Evolutionary conservation across 768 basidiomycete species (phyloP).

Genomic region (Russula sp.): DNA sequence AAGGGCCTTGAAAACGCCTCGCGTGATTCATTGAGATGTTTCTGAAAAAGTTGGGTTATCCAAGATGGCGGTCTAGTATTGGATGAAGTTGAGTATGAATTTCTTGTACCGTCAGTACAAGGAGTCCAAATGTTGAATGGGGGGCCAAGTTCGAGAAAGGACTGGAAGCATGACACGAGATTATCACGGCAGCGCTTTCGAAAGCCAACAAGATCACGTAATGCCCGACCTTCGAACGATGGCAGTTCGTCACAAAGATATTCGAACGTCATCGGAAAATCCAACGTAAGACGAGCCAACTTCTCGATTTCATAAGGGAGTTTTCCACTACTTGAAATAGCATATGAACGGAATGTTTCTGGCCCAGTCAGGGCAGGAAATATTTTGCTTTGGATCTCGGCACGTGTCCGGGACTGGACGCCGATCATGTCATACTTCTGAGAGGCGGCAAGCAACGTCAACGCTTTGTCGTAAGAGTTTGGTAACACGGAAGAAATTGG

Average conservation of each 20-base stretch:
- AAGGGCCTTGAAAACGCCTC: slow-evolving; percentile 3
- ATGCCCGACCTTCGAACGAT: neutral
- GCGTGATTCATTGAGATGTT: neutral
- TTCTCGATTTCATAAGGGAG: neutral
- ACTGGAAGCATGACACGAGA: slow-evolving; percentile 4
- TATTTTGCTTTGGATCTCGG: neutral
- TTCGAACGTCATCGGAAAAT: slow-evolving; percentile 8
- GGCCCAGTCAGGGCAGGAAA: neutral
- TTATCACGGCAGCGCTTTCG: slow-evolving; percentile 9
- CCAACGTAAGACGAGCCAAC: neutral
- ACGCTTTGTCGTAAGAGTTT: neutral
- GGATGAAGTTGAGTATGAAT: neutral
- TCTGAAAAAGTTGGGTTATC: neutral
- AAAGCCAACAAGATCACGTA: neutral
- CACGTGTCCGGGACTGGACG: slow-evolving; percentile 6
- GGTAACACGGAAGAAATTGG: slow-evolving; percentile 18
- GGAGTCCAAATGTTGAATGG: neutral
- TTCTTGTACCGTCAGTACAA: neutral
- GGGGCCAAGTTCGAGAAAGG: neutral
- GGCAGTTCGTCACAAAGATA: slow-evolving; percentile 2
- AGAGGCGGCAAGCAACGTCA: slow-evolving; percentile 23
- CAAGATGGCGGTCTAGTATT: neutral
- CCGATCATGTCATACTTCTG: slow-evolving; percentile 33
- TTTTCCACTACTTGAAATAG: neutral
- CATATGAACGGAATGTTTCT: slow-evolving; percentile 15